Evolutionary conservation across 177 flowering plant genomes (phyloP), one percentile per base, ranked within the genome.

Genomic region (Vitis hybrid): DNA sequence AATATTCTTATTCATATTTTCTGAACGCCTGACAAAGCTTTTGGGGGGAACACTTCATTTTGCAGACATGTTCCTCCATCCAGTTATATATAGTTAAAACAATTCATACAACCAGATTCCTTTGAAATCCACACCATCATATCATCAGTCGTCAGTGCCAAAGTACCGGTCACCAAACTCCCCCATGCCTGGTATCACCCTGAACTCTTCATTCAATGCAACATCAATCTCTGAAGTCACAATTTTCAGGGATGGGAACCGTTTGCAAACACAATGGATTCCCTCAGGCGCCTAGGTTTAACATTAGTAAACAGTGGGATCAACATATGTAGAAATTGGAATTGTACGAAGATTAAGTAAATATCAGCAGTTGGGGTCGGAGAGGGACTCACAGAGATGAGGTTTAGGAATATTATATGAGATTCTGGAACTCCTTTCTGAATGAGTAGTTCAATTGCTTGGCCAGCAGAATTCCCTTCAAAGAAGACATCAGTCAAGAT

Each of bases 131-230:
- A 32, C 6, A 32, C 35, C 35, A 1, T 32, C 35, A 32, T 2
- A 32, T 32, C 35, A 68, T 88, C 80, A 90, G 68, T 95, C 97
- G 68, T 95, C 99, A 11, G 99, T 95, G 70, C 99, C 98, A 71
- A 95, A 95, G 83, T 93, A 95, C 18, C 99, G 97, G 68, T 95
- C 99, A 2, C 98, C 99, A 74, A 95, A 95, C 81, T 93, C 98
- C 55, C 99, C 99, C 94, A 95, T 24, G 5, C 99, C 99, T 9
- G 99, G 99, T 66, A 95, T 85, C 4, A 95, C 98, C 49, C 97
- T 93, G 67, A 71, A 93, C 67, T 90, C 98, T 53, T 90, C 97
- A 68, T 95, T 91, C 70, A 93, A 58, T 13, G 87, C 76, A 67
- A 66, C 83, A 71, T 95, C 99, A 63, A 95, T 95, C 84, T 95